phyloP scores from a whole-genome alignment of 1,139 yeast species.

The Sugiyamaella novakii region DNA sequence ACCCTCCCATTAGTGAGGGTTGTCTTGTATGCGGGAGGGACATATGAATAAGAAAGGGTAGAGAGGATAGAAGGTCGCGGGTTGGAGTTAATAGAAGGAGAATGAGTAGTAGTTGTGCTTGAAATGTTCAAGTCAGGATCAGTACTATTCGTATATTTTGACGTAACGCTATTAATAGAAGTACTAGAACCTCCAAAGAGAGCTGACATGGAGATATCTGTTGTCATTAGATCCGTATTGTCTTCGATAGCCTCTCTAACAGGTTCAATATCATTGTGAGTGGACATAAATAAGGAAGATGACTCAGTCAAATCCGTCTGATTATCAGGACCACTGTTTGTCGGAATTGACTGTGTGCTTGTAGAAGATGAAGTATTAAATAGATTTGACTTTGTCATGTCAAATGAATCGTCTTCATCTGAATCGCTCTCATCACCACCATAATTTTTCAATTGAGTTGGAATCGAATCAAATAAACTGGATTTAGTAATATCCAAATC shows the following conservation, averaged over 20 bases:
- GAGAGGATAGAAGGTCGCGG: not conserved
- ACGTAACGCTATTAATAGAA: not conserved
- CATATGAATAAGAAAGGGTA: not conserved
- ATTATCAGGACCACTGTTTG: not conserved
- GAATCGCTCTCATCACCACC: not conserved
- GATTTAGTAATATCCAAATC: not conserved
- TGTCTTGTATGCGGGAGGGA: not conserved
- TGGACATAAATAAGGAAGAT: too few relatives aligned
- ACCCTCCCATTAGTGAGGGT: conserved; percentile 6
- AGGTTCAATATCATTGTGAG: not conserved
- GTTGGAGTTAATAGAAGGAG: not conserved
- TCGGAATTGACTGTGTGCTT: too few relatives aligned
- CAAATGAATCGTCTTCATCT: not conserved
- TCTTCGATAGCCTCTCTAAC: too few relatives aligned
- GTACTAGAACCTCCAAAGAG: not conserved
- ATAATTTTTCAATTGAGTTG: not conserved
- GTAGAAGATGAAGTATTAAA: not conserved
- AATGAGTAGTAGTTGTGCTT: not conserved
- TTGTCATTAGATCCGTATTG: not conserved
- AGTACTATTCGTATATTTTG: too few relatives aligned
- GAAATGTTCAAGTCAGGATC: too few relatives aligned
- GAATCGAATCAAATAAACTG: not conserved
- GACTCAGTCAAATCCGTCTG: too few relatives aligned
- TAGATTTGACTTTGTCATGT: not conserved
- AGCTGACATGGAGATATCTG: not conserved